phyloP scores from a whole-genome alignment of 164 flowering plant species.

The Magnolia kwangsiensis region DNA sequence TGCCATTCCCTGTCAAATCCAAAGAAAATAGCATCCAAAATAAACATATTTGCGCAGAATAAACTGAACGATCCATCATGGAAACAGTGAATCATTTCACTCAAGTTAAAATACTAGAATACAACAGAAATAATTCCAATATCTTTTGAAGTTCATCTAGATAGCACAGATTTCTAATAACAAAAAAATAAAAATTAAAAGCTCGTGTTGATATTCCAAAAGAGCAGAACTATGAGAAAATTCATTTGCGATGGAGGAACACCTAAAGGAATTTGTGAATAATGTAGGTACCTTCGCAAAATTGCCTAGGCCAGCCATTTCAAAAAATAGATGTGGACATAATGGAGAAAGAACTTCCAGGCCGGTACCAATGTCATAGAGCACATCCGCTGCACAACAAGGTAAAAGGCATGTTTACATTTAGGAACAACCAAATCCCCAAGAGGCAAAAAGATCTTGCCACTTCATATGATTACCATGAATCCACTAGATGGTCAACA shows the following conservation, averaged over 20 bases:
- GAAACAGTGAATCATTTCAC: neutral
- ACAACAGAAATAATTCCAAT: neutral
- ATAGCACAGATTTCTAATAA: neutral
- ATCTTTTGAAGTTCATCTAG: neutral
- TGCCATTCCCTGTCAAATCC: slow-evolving; percentile 79
- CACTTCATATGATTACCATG: neutral
- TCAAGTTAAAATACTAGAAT: neutral
- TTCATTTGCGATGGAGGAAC: neutral
- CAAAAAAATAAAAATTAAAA: no score
- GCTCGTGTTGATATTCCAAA: neutral
- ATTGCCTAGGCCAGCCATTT: slow-evolving; percentile 97
- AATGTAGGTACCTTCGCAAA: slow-evolving; percentile 69
- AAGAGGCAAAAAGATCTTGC: neutral
- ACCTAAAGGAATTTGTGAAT: neutral
- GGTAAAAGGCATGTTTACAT: slow-evolving; percentile 15
- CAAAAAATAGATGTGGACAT: slow-evolving; percentile 91
- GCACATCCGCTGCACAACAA: slow-evolving; percentile 78
- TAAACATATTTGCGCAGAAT: neutral
- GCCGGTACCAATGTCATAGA: slow-evolving; percentile 96
- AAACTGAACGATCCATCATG: neutral
- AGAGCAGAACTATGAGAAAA: neutral
- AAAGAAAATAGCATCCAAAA: neutral
- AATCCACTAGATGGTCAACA: neutral
- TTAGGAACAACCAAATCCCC: slow-evolving; percentile 6
- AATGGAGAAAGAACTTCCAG: slow-evolving; percentile 92